These are phyloP conservation scores for Pichia sp. DNA, from an alignment of 1,139 yeast species.

Conservation along the genomic window DNA sequence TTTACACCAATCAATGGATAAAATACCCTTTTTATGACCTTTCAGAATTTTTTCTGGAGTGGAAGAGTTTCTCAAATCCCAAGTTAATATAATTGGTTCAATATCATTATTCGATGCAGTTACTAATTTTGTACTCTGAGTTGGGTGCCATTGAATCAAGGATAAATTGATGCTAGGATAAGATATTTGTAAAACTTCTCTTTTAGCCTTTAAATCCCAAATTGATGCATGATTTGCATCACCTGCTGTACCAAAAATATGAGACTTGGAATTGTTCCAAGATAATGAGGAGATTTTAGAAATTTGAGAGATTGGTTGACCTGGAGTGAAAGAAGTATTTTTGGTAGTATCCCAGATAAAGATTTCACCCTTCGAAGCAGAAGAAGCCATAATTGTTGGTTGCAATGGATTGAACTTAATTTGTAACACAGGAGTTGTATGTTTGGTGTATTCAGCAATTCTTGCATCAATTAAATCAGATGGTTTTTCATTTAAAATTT, in stretches of 20 bases:
- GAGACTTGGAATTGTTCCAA: conserved; percentile 83
- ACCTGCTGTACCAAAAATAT: conserved; percentile 88
- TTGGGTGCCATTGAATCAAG: conserved; percentile 76
- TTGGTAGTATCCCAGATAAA: conserved; percentile 82
- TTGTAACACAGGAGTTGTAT: conserved; percentile 64
- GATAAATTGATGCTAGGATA: conserved; percentile 60
- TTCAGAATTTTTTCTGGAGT: conserved; percentile 71
- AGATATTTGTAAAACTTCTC: conserved; percentile 80
- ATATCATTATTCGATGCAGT: conserved; percentile 83
- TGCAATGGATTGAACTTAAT: conserved; percentile 76
- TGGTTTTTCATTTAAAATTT: conserved; percentile 27
- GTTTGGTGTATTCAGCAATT: conserved; percentile 47
- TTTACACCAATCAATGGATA: conserved; percentile 89
- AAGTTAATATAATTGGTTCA: conserved; percentile 73
- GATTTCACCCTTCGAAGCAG: conserved; percentile 82
- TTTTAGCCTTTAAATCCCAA: conserved; percentile 86
- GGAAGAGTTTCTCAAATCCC: conserved; percentile 93
- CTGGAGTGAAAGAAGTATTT: conserved; percentile 62
- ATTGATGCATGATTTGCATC: conserved; percentile 77
- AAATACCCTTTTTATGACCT: conserved; percentile 85
- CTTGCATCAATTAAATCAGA: conserved; percentile 37
- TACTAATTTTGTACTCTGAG: conserved; percentile 78
- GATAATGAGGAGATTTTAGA: conserved; percentile 79
- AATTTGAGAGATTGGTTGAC: conserved; percentile 71
- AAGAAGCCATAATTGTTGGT: conserved; percentile 69